Conservation (phyloP, 1,284 basidiomycete species). For the Neonothopanus nambi region DNA sequence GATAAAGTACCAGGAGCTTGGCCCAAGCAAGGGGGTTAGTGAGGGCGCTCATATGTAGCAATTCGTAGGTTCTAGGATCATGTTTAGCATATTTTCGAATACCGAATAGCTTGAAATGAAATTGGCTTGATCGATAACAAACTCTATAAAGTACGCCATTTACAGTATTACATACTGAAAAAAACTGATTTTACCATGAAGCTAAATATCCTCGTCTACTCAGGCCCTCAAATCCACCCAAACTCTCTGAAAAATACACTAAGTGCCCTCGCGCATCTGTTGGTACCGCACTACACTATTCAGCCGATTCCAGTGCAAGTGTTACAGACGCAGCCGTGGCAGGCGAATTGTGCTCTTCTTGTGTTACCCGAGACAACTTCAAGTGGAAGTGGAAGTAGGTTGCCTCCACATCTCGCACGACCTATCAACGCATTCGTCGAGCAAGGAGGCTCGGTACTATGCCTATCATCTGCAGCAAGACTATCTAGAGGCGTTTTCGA, state of each 20-base stretch:
- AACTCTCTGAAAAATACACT: constrained; percentile 59
- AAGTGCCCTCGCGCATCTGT: constrained; percentile 55
- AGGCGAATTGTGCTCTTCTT: constrained; percentile 70
- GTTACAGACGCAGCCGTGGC: constrained; percentile 76
- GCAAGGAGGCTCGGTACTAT: constrained; percentile 69
- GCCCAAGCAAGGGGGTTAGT: too few species aligned
- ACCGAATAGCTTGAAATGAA: too few species aligned
- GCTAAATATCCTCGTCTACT: constrained; percentile 84
- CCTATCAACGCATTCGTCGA: constrained; percentile 65
- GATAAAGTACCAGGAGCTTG: too few species aligned
- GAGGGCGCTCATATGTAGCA: too few species aligned
- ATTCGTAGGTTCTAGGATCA: too few species aligned
- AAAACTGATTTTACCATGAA: not conserved
- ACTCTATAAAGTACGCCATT: too few species aligned
- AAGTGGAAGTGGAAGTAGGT: constrained; percentile 38
- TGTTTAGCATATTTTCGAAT: too few species aligned
- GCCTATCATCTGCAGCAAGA: constrained; percentile 43
- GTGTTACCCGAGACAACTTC: constrained; percentile 61
- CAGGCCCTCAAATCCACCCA: constrained; percentile 67
- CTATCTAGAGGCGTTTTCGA: constrained; percentile 19
- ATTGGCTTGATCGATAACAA: too few species aligned
- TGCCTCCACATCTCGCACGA: constrained; percentile 48
- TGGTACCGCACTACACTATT: constrained; percentile 77
- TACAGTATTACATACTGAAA: too few species aligned
- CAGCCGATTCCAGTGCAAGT: constrained; percentile 61